A percentile compares a stretch with the other conserved stretches of the same genome.
Evolutionary conservation across 805 yeast genomes (phyloP).

Genomic region (Myxozyma monticola): DNA sequence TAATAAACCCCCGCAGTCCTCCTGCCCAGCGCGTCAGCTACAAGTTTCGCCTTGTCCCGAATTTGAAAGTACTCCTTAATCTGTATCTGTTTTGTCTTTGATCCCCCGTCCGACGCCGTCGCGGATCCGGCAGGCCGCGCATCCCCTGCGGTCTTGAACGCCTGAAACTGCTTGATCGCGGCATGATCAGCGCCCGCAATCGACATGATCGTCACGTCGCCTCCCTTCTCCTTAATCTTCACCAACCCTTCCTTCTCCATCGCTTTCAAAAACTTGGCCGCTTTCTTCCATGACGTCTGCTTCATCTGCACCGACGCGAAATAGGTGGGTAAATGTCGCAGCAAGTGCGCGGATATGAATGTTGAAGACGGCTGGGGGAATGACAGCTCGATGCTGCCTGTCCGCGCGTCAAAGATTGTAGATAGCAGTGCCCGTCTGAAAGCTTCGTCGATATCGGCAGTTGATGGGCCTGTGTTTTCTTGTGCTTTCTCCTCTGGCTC

Average conservation of each 20-base stretch:
- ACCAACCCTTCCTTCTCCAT: slow-evolving; percentile 77
- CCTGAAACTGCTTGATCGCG: slow-evolving; percentile 58
- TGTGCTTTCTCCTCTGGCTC: background rate
- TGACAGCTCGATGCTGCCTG: slow-evolving; percentile 35
- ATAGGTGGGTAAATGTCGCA: slow-evolving; percentile 64
- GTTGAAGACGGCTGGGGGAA: slow-evolving; percentile 75
- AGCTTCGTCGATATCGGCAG: slow-evolving; percentile 68
- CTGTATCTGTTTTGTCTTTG: background rate
- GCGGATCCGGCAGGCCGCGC: slow-evolving; percentile 11
- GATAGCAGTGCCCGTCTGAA: slow-evolving; percentile 71
- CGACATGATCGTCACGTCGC: slow-evolving; percentile 63
- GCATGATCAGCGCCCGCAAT: slow-evolving; percentile 50
- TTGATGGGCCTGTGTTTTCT: slow-evolving; percentile 5
- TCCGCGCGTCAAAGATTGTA: slow-evolving; percentile 54
- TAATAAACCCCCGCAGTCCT: slow-evolving; percentile 47
- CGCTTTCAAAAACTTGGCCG: slow-evolving; percentile 78
- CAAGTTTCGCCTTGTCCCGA: slow-evolving; percentile 50
- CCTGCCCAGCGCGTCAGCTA: slow-evolving; percentile 48
- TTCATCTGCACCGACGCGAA: slow-evolving; percentile 50
- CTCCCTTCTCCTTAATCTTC: slow-evolving; percentile 79
- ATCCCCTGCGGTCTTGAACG: slow-evolving; percentile 48
- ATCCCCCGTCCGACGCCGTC: background rate
- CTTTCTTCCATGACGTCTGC: slow-evolving; percentile 85
- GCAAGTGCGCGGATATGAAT: slow-evolving; percentile 69
- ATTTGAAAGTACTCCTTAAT: slow-evolving; percentile 21